Evolutionary conservation across 495 filamentous ascomycete species (phyloP).

Genomic region (Geoglossum glabrum): DNA sequence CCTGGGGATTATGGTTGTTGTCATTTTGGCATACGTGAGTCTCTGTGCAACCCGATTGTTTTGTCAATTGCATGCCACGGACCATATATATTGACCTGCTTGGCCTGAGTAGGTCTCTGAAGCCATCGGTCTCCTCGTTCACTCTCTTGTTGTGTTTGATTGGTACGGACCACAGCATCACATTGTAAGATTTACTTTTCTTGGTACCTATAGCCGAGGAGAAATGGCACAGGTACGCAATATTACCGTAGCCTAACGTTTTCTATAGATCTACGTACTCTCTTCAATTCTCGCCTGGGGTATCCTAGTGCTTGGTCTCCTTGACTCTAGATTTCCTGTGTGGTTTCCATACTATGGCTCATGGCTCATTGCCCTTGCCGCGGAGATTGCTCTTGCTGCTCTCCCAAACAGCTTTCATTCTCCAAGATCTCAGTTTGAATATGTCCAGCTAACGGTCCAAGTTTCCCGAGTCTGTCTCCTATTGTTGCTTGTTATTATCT

Average conservation of each 20-base stretch:
- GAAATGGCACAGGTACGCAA: not conserved
- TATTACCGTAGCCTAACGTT: not conserved
- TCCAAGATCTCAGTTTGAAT: not conserved
- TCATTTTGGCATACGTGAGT: not conserved
- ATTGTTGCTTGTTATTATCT: not conserved
- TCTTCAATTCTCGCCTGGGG: constrained; percentile 4
- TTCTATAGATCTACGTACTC: constrained; percentile 1
- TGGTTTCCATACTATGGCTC: constrained; percentile 5
- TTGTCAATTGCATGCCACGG: not conserved
- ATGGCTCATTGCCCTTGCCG: not conserved
- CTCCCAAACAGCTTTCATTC: not conserved
- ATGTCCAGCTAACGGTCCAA: constrained; percentile 1
- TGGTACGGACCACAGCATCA: not conserved
- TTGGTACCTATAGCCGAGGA: not conserved
- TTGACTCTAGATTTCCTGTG: constrained; percentile 4
- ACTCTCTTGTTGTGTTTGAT: not conserved
- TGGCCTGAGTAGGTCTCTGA: not conserved
- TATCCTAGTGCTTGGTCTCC: not conserved
- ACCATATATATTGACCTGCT: not conserved
- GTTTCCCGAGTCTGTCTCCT: not conserved
- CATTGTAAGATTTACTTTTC: not conserved
- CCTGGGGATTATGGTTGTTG: not conserved
- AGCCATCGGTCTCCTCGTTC: not conserved
- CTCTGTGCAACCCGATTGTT: not conserved
- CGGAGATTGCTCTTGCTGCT: not conserved